Percentiles rank a stretch among this genome's conserved stretches.
Conservation (phyloP, 768 basidiomycete species). For the Amyloporia xantha region DNA sequence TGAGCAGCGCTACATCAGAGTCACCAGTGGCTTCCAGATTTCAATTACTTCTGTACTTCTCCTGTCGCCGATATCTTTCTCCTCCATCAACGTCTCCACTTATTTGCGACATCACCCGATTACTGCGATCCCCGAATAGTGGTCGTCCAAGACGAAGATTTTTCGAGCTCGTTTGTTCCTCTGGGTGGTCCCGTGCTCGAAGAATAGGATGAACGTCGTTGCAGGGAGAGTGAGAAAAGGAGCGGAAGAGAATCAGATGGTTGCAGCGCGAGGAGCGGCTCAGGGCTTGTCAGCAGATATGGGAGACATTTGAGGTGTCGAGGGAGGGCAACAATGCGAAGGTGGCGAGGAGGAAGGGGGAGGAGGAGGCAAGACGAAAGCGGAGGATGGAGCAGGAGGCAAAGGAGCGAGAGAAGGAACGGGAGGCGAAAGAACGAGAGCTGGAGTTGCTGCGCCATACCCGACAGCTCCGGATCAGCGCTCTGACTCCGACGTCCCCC, state of each 20-base stretch:
- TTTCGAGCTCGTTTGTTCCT: constrained; percentile 33
- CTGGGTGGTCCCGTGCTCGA: constrained; percentile 33
- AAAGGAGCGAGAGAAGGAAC: too few species aligned
- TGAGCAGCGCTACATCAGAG: too few species aligned
- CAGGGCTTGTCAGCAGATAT: constrained; percentile 20
- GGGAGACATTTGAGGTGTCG: constrained; percentile 22
- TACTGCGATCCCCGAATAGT: constrained; percentile 60
- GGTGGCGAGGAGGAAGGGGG: constrained; percentile 10
- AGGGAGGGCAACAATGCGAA: constrained; percentile 18
- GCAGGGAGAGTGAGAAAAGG: constrained; percentile 29
- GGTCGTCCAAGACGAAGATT: constrained; percentile 46
- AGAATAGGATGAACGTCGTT: constrained; percentile 35
- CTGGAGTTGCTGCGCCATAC: constrained; percentile 16
- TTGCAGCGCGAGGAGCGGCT: constrained; percentile 25
- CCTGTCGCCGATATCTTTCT: constrained; percentile 59
- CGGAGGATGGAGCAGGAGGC: constrained; percentile 17
- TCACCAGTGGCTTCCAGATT: too few species aligned
- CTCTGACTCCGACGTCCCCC: constrained; percentile 16
- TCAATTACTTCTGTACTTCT: too few species aligned
- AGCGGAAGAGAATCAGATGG: constrained; percentile 27
- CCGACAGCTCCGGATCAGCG: constrained; percentile 10
- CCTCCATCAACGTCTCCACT: constrained; percentile 55
- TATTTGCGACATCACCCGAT: too few species aligned
- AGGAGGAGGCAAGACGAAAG: too few species aligned
- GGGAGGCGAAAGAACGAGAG: constrained; percentile 14